Evolutionary conservation across 805 yeast genomes (phyloP).

Genomic region (Saccharomycopsis javanensis): DNA sequence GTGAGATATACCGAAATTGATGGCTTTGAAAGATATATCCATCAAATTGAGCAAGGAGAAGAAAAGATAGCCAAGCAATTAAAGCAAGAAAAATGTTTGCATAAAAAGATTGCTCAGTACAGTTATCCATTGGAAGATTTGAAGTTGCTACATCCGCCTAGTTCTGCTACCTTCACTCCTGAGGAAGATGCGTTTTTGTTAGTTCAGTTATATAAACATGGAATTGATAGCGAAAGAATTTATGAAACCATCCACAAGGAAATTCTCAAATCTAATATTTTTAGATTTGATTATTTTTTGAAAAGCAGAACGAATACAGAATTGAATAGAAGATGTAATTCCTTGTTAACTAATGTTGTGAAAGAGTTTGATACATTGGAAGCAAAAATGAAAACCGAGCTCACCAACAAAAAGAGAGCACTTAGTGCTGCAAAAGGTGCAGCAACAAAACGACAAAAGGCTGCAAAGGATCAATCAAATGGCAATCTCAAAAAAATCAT

Average conservation of each 20-base stretch:
- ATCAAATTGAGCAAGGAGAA: slow-evolving; percentile 82
- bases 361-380: slow-evolving; percentile 45
- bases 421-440: slow-evolving; percentile 4
- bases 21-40: slow-evolving; percentile 75
- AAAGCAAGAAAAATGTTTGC: slow-evolving; percentile 69
- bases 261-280: slow-evolving; percentile 63
- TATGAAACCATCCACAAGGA: slow-evolving; percentile 72
- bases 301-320: slow-evolving; percentile 72
- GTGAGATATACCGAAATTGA: slow-evolving; percentile 65
- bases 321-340: slow-evolving; percentile 69
- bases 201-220: slow-evolving; percentile 69
- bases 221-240: slow-evolving; percentile 68
- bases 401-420: slow-evolving; percentile 10
- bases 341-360: slow-evolving; percentile 64
- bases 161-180: slow-evolving; percentile 64
- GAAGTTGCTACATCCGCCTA: slow-evolving; percentile 60
- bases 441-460: not conserved
- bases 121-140: slow-evolving; percentile 74
- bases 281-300: slow-evolving; percentile 81
- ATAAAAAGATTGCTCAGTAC: slow-evolving; percentile 63
- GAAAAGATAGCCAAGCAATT: slow-evolving; percentile 58
- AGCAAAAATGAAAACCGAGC: not conserved
- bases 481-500: not conserved
- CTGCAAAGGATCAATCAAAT: not conserved
- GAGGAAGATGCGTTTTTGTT: slow-evolving; percentile 87